Base-by-base conservation (phyloP, 495 filamentous ascomycete species). In the Hypomontagnella monticulosa region DNA sequence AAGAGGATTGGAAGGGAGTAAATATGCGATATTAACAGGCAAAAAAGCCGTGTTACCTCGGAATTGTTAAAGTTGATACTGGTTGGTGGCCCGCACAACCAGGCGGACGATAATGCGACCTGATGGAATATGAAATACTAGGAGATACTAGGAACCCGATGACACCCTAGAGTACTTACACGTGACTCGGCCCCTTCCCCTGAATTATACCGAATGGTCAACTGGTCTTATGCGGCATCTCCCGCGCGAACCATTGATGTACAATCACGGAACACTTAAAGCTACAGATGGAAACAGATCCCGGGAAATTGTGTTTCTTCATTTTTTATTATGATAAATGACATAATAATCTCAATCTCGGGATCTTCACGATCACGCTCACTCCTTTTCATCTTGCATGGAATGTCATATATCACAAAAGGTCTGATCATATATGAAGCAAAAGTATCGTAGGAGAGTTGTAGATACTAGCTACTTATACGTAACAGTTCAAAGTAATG, bases 121-220 rank as follows among this genome's bases (percentile, higher is more conserved):
- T 56, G 56, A 48, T 54, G 53, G 19, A 59, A 33, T 63, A 36
- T 63, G 48, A 68, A 68, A 63, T 68, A 68, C 58, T 56, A 63
- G 59, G 51, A 50, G 55, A n/a, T n/a, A n/a, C n/a, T n/a, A n/a
- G n/a, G n/a, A n/a, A n/a, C n/a, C n/a, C n/a, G n/a, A n/a, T n/a
- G n/a, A n/a, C n/a, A 19, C 48, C 54, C 52, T 30, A 34, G 57
- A 16, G 9, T 19, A 33, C 14, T 40, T 34, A 55, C 53, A 63
- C 58, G 59, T 63, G 58, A 54, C 11, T 54, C 49, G 52, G 30
- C 19, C 51, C 43, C 30, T 30, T 46, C 47, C 65, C 65, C 65
- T 68, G 65, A 68, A 23, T 49, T 54, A 58, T 63, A 59, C 58
- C 48, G 48, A 59, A 30, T 43, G 34, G 20, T 12, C 23, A 27